These are phyloP conservation scores for Aspergillus floridensis DNA, from an alignment of 2,329 filamentous ascomycete species.

Conservation along the genomic window DNA sequence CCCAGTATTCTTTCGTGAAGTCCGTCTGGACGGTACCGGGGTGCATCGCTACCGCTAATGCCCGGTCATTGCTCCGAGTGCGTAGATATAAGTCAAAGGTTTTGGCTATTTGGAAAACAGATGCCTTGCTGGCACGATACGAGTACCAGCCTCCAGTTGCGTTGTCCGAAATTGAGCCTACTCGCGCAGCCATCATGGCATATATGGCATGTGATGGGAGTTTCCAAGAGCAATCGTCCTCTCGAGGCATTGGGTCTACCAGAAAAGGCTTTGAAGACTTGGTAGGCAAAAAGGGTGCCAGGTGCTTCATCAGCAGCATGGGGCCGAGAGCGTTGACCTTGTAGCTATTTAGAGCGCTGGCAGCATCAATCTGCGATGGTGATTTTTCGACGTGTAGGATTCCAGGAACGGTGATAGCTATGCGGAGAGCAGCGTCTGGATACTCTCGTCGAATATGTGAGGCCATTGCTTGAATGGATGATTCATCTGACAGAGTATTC, in stretches of 20 bases:
- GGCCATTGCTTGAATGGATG: slow-evolving; percentile 58
- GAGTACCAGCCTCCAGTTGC: slow-evolving; percentile 75
- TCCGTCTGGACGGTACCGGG: slow-evolving; percentile 78
- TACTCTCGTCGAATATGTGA: slow-evolving; percentile 55
- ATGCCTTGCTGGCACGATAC: slow-evolving; percentile 74
- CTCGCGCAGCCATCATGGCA: slow-evolving; percentile 74
- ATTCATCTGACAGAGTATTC: slow-evolving; percentile 53
- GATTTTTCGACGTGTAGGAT: slow-evolving; percentile 72
- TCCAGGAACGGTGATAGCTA: slow-evolving; percentile 69
- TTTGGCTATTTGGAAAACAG: slow-evolving; percentile 67
- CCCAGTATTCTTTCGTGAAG: slow-evolving; percentile 71
- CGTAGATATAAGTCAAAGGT: slow-evolving; percentile 68
- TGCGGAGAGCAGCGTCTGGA: slow-evolving; percentile 59
- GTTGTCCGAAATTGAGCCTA: slow-evolving; percentile 73
- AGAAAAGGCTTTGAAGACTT: slow-evolving; percentile 48
- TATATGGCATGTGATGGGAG: slow-evolving; percentile 60
- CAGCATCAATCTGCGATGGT: slow-evolving; percentile 62
- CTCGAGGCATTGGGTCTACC: not conserved
- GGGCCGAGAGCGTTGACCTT: slow-evolving; percentile 71
- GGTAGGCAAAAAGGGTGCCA: slow-evolving; percentile 65
- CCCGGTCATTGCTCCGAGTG: slow-evolving; percentile 57
- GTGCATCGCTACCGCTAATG: slow-evolving; percentile 69
- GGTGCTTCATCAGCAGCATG: slow-evolving; percentile 73
- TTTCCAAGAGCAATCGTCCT: slow-evolving; percentile 20
- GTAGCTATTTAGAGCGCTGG: slow-evolving; percentile 65